Evolutionary conservation across 352 stramenopile species (phyloP), one percentile per base, ranked within the genome.

Genomic region (Phytophthora crassamura): DNA sequence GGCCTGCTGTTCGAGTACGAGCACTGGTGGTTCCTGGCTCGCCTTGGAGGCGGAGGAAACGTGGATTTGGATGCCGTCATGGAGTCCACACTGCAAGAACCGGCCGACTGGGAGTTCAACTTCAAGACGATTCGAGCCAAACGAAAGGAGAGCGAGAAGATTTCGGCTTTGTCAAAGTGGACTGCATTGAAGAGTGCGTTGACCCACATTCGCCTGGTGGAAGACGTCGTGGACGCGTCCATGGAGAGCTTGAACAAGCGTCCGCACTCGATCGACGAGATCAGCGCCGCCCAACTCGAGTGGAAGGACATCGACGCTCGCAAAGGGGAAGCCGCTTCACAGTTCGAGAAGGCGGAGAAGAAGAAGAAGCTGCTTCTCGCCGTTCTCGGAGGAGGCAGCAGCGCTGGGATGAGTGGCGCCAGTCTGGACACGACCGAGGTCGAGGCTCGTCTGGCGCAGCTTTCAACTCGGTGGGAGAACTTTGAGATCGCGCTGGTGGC

Each of bases 121-220:
- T 88, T 98, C 49, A 97, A 97, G 57, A 84, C 80, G 9, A 65
- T 98, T 22, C 94, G 93, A 52, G 35, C 61, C 4, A 97, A 97
- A 52, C 79, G 90, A n/a, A 98, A 97, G 51, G 94, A 98, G 40
- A 88, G 86, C 53, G 95, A 98, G 54, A 97, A 98, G 64, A 86
- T 97, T 33, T 77, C 89, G 6, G 94, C 69, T 78, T 93, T 41
- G 63, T 91, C 34, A 89, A 91, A 58, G 77, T 98, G 35, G 95
- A 98, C 76, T 98, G 95, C 65, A 80, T 98, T 34, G 69, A 94
- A 96, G 36, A 94, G 75, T 33, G 80, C 95, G 2, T 42, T 94
- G 8, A 56, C 63, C n/a, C 82, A 94, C 38, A 67, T 98, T 10
- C 88, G 89, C 10, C 43, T 83, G 3, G 89, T 98, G 2, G 94